Evolutionary conservation across 2,329 filamentous ascomycete species (phyloP).

Genomic region (Sphaerulina vaccinii): DNA sequence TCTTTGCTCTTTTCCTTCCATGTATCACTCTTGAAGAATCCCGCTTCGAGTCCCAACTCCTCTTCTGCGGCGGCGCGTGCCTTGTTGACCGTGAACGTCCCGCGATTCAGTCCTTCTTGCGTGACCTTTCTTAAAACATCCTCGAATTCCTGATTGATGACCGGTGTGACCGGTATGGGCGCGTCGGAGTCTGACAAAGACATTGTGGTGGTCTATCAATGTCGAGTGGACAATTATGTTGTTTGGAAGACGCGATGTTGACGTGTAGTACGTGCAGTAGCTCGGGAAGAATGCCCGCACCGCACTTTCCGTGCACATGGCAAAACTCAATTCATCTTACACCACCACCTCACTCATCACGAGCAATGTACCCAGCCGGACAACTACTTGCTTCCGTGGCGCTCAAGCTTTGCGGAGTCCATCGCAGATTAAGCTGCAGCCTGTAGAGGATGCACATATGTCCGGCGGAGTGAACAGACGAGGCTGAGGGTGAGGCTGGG

Average conservation of each 20-base stretch:
- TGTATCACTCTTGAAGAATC: slow-evolving; percentile 54
- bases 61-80: slow-evolving; percentile 55
- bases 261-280: too few species aligned
- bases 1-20: slow-evolving; percentile 58
- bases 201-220: not conserved
- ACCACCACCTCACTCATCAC: too few species aligned
- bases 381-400: too few species aligned
- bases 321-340: too few species aligned
- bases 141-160: slow-evolving; percentile 41
- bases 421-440: too few species aligned
- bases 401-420: too few species aligned
- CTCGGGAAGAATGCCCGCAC: too few species aligned
- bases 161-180: slow-evolving; percentile 27
- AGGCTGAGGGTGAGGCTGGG: too few species aligned
- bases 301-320: too few species aligned
- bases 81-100: slow-evolving; percentile 58
- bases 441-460: too few species aligned
- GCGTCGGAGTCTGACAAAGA: slow-evolving; percentile 31
- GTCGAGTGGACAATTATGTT: not conserved
- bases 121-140: slow-evolving; percentile 44
- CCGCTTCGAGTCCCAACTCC: slow-evolving; percentile 51
- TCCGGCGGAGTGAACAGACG: too few species aligned
- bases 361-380: too few species aligned
- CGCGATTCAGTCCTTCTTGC: slow-evolving; percentile 41
- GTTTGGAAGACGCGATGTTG: slow-evolving; percentile 4